Conservation (phyloP, 768 basidiomycete species). For the Crassisporium funariophilum region DNA sequence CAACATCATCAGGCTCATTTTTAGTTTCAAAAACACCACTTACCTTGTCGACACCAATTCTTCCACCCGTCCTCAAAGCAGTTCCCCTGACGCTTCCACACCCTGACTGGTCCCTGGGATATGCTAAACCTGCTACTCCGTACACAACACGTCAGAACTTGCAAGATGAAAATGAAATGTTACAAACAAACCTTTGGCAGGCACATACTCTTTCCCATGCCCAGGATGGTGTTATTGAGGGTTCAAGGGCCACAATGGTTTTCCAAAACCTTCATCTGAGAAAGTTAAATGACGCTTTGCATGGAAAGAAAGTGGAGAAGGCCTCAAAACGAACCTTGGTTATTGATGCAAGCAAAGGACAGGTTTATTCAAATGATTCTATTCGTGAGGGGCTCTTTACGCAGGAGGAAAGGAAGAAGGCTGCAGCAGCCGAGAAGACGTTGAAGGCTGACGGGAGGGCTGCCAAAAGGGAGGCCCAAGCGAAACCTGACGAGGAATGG, state of each 20-base stretch:
- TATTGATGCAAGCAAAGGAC: not conserved
- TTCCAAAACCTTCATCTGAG: conserved; percentile 20
- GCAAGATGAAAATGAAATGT: not conserved
- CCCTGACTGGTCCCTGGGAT: not conserved
- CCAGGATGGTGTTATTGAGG: conserved; percentile 16
- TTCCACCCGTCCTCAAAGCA: conserved; percentile 9
- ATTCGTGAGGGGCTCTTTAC: not conserved
- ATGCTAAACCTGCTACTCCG: not conserved
- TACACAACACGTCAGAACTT: not conserved
- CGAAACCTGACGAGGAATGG: not conserved
- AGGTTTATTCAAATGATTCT: not conserved
- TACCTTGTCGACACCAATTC: conserved; percentile 10
- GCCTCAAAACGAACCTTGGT: conserved; percentile 2
- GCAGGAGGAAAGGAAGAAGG: not conserved
- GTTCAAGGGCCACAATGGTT: conserved; percentile 17
- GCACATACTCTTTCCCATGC: not conserved
- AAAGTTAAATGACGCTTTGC: conserved; percentile 12
- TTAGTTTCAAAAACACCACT: conserved; percentile 21
- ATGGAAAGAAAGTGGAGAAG: conserved; percentile 18
- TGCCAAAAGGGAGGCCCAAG: no score
- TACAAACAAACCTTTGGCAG: conserved; percentile 3
- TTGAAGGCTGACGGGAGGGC: not conserved
- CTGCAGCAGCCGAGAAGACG: not conserved
- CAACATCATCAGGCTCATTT: conserved; percentile 25
- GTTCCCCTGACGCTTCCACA: not conserved